A percentile compares a stretch with the other conserved stretches of the same genome.
Conservation (phyloP, 2,329 filamentous ascomycete genomes). For the Kalmusia sp. region DNA sequence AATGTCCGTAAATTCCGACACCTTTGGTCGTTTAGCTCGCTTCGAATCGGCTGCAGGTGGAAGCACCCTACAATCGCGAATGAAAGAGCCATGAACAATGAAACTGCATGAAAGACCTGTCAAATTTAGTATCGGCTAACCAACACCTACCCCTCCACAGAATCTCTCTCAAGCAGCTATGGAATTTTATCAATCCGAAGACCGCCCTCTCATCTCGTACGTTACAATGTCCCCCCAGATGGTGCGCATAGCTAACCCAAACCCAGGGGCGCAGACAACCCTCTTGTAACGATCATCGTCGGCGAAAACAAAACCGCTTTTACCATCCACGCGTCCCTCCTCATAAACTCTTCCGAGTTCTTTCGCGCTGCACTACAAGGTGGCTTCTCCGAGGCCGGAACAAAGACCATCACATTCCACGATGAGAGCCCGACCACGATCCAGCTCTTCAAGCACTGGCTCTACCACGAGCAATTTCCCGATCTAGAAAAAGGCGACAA, state of each 20-base stretch:
- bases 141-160: no score
- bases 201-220: neutral
- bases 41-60: no score
- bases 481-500: neutral
- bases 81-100: no score
- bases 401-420: constrained; percentile 25
- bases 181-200: no score
- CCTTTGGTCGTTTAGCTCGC: no score
- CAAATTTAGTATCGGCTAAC: no score
- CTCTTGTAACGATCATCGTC: constrained; percentile 10
- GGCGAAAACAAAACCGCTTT: constrained; percentile 1
- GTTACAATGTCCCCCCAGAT: neutral
- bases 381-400: constrained; percentile 12
- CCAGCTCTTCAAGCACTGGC: constrained; percentile 34
- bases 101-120: no score
- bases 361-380: constrained; percentile 21
- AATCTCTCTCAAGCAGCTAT: no score
- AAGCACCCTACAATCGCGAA: no score
- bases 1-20: no score
- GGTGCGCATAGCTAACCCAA: neutral
- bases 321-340: constrained; percentile 14
- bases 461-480: constrained; percentile 20
- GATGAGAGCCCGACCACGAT: constrained; percentile 27
- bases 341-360: constrained; percentile 21
- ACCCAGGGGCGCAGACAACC: neutral